Evolutionary conservation across 2,329 filamentous ascomycete genomes (phyloP).

Genomic region (Calonectria hongkongensis): DNA sequence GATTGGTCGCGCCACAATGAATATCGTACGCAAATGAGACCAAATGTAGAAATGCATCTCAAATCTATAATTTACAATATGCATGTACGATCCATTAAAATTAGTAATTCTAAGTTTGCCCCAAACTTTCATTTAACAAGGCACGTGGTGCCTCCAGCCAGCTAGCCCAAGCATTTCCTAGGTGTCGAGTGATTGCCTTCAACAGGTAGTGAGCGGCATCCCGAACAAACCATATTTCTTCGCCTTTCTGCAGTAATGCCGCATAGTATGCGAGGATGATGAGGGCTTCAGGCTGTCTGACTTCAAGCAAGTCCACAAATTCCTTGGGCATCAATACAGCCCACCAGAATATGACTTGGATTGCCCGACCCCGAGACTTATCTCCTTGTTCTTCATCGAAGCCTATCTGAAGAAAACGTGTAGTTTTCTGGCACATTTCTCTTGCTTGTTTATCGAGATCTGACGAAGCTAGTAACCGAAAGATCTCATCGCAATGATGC

Average conservation of each 20-base stretch:
- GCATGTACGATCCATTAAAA: no score
- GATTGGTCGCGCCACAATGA: no score
- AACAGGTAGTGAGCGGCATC: conserved; percentile 2
- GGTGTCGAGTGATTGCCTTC: not conserved
- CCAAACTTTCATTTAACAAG: not conserved
- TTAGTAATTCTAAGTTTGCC: no score
- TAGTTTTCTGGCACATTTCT: not conserved
- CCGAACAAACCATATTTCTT: conserved; percentile 8
- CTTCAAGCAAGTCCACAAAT: not conserved
- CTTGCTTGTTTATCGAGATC: not conserved
- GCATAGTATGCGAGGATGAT: conserved; percentile 18
- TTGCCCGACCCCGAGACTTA: not conserved
- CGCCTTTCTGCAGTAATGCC: not conserved
- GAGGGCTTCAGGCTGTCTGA: not conserved
- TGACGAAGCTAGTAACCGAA: not conserved
- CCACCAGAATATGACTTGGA: conserved; percentile 22
- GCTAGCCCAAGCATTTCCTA: not conserved
- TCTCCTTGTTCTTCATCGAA: not conserved
- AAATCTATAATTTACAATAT: no score
- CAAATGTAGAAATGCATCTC: no score
- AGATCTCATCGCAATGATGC: conserved; percentile 12
- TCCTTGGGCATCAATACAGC: not conserved
- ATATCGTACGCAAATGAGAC: no score
- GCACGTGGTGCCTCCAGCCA: not conserved
- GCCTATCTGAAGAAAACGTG: not conserved